Base-by-base conservation (phyloP, 768 basidiomycete species). In the Atractiella rhizophila region DNA sequence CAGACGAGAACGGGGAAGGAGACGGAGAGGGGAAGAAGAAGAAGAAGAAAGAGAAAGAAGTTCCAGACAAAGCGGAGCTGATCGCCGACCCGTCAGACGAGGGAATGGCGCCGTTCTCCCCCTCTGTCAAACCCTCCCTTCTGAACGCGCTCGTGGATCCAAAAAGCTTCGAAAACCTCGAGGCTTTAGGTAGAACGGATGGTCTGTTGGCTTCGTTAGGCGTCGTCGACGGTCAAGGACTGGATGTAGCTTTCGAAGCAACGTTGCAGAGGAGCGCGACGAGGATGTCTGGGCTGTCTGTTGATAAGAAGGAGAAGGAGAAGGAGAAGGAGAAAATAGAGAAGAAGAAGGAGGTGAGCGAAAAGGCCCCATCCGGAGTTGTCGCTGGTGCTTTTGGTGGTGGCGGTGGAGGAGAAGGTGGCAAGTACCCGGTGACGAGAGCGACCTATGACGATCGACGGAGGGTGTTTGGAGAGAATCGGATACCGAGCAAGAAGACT, bases 191-290 rank as follows among this genome's bases (percentile, higher is more conserved):
- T 16, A 91, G 91, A 30, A 62, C 67, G 7, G 50, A 63, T 0
- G 70, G 66, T 7, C 54, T 96, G 11, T 59, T 91, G 12, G n/a
- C n/a, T n/a, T n/a, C n/a, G n/a, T n/a, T n/a, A n/a, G n/a, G n/a
- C n/a, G n/a, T n/a, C n/a, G n/a, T n/a, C n/a, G n/a, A n/a, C n/a
- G n/a, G n/a, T n/a, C n/a, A n/a, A n/a, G n/a, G n/a, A n/a, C n/a
- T n/a, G n/a, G n/a, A n/a, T n/a, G n/a, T n/a, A n/a, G n/a, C n/a
- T n/a, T n/a, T n/a, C n/a, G n/a, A n/a, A n/a, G n/a, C n/a, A n/a
- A n/a, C n/a, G n/a, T 96, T 11, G 59, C 88, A 11, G 59, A 61
- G 2, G 76, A 80, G 5, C 68, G 96, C 7, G 80, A 80, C 11
- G 74, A 79, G 0, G 60, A 76, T 40, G 46, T 54, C 23, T n/a